Evolutionary conservation across 805 yeast genomes (phyloP).

Genomic region (Zygoascus ofunaensis): DNA sequence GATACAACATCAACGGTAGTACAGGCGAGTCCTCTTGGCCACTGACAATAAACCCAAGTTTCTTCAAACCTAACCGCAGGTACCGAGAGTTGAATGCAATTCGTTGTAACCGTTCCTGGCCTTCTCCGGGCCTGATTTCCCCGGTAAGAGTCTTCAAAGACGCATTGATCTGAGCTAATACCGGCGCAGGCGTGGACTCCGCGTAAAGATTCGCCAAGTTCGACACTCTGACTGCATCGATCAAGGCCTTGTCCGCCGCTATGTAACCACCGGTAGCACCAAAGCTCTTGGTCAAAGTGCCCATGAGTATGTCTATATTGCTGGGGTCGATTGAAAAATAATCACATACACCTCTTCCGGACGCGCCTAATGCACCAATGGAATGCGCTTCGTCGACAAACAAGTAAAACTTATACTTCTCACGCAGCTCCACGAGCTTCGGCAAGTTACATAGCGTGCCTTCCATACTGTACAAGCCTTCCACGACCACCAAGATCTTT

Average conservation of each 20-base stretch:
- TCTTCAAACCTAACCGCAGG: slow-evolving; percentile 78
- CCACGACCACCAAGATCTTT: slow-evolving; percentile 66
- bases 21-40: slow-evolving; percentile 98
- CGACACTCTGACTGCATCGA: slow-evolving; percentile 65
- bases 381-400: slow-evolving; percentile 98
- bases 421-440: slow-evolving; percentile 55
- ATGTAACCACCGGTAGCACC: slow-evolving; percentile 99
- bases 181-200: slow-evolving; percentile 87
- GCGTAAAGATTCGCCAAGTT: slow-evolving; percentile 68
- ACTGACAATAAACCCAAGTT: slow-evolving; percentile 85
- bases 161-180: slow-evolving; percentile 75
- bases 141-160: slow-evolving; percentile 75
- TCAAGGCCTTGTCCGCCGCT: slow-evolving; percentile 61
- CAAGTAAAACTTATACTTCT: slow-evolving; percentile 79
- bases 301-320: slow-evolving; percentile 85
- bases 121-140: slow-evolving; percentile 84
- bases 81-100: slow-evolving; percentile 95
- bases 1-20: slow-evolving; percentile 74
- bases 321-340: slow-evolving; percentile 73
- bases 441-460: slow-evolving; percentile 86
- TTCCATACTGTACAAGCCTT: slow-evolving; percentile 69
- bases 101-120: slow-evolving; percentile 79
- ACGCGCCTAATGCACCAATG: slow-evolving; percentile 95
- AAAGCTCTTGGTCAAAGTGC: slow-evolving; percentile 93
- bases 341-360: slow-evolving; percentile 92